A percentile compares a stretch with the other conserved stretches of the same genome.
Evolutionary conservation across 805 yeast species (phyloP).

Genomic region (Diddensiella caesifluorescens): DNA sequence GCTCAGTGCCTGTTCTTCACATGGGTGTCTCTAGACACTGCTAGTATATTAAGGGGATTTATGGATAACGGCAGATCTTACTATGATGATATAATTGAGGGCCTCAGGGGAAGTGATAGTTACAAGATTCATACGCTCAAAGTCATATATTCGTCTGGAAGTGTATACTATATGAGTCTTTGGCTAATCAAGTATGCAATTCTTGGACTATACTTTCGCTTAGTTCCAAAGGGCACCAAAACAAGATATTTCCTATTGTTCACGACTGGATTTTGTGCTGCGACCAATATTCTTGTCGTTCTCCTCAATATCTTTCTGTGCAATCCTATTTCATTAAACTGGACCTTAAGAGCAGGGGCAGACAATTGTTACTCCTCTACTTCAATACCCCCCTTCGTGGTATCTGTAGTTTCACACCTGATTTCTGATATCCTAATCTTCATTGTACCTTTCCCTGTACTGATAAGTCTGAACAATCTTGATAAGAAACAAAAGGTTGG

Average conservation of each 20-base stretch:
- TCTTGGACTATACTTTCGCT: conserved; percentile 24
- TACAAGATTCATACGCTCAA: conserved; percentile 19
- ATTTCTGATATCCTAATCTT: conserved; percentile 23
- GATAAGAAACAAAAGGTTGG: conserved; percentile 21
- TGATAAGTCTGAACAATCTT: conserved; percentile 17
- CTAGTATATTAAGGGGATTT: conserved; percentile 19
- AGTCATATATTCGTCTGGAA: conserved; percentile 24
- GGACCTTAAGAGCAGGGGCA: conserved; percentile 18
- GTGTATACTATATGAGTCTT: conserved; percentile 24
- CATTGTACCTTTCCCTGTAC: conserved; percentile 25
- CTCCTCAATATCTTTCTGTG: conserved; percentile 23
- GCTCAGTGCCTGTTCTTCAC: conserved; percentile 22
- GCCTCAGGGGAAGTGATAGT: conserved; percentile 13
- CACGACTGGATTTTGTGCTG: conserved; percentile 16
- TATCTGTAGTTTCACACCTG: conserved; percentile 23
- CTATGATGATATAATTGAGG: conserved; percentile 14
- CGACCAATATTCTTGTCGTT: conserved; percentile 16
- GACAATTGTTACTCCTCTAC: conserved; percentile 25
- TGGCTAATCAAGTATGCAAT: conserved; percentile 27
- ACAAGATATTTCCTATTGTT: conserved; percentile 19
- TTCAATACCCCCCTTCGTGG: conserved; percentile 21
- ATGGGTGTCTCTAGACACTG: conserved; percentile 26
- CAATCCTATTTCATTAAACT: conserved; percentile 25
- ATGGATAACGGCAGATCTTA: conserved; percentile 23
- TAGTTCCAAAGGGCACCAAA: conserved; percentile 22